Conservation (phyloP, 306 rosid species). For the Dryas alaskensis region DNA sequence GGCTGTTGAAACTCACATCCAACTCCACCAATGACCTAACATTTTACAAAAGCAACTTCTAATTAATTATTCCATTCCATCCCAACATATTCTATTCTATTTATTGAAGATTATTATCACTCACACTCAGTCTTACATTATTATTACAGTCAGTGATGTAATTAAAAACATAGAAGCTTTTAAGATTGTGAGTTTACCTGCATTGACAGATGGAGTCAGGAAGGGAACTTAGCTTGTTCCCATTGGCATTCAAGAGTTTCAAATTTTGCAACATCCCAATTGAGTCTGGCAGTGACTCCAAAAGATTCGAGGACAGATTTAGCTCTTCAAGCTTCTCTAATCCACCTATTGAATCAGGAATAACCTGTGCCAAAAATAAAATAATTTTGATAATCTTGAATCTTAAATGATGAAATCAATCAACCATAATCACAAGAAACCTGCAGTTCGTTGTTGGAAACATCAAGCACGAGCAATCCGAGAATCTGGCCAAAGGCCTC, state of each 20-base stretch:
- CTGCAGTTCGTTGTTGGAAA: conserved; percentile 68
- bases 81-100: neutral
- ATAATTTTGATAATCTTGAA: neutral
- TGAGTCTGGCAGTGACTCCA: conserved; percentile 72
- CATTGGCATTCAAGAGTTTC: conserved; percentile 66
- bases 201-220: conserved; percentile 83
- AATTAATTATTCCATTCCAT: neutral
- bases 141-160: neutral
- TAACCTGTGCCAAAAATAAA: conserved; percentile 38
- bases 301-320: conserved; percentile 62
- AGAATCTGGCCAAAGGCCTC: conserved; percentile 66
- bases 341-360: conserved; percentile 76
- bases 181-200: conserved; percentile 45
- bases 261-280: conserved; percentile 79
- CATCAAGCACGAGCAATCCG: conserved; percentile 52
- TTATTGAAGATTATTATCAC: neutral
- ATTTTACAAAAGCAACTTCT: conserved; percentile 2
- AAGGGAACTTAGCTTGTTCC: conserved; percentile 68
- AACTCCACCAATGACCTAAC: conserved; percentile 91
- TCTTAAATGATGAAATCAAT: neutral
- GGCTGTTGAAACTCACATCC: conserved; percentile 78
- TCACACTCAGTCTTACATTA: neutral
- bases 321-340: conserved; percentile 82
- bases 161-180: neutral
- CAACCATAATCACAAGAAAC: conserved; percentile 18